Conservation (phyloP, 768 basidiomycete genomes). For the Mycena haematopus region DNA sequence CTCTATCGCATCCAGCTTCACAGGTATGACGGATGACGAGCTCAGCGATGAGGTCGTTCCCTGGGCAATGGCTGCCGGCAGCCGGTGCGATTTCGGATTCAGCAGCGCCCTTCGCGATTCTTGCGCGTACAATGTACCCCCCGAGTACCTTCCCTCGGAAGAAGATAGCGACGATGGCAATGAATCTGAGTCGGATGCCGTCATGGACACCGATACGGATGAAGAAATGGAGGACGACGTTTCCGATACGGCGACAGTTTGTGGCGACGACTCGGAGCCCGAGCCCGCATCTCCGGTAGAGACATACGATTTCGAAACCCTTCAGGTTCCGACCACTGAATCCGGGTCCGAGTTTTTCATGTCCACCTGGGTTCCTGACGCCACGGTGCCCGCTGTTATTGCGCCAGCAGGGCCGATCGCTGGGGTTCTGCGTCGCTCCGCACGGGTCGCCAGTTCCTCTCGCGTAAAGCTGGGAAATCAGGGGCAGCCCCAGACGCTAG, state of each 20-base stretch:
- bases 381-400: background rate
- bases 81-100: constrained; percentile 19
- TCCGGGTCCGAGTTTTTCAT: background rate
- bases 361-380: background rate
- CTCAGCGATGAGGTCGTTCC: constrained; percentile 17
- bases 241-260: constrained; percentile 13
- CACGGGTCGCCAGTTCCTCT: constrained; percentile 3
- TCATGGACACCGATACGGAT: background rate
- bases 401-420: background rate
- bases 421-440: constrained; percentile 2
- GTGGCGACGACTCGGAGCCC: background rate
- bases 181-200: background rate
- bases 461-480: background rate
- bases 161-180: background rate
- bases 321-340: background rate
- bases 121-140: constrained; percentile 11
- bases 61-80: constrained; percentile 1
- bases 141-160: constrained; percentile 12
- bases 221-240: background rate
- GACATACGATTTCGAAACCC: background rate
- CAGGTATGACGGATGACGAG: constrained; percentile 16
- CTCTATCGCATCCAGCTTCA: constrained; percentile 13
- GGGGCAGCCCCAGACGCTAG: background rate
- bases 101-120: constrained; percentile 13
- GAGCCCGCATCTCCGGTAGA: background rate